Base-by-base conservation (phyloP, 176 grass and related monocot species). In the Aegilops bicornis region DNA sequence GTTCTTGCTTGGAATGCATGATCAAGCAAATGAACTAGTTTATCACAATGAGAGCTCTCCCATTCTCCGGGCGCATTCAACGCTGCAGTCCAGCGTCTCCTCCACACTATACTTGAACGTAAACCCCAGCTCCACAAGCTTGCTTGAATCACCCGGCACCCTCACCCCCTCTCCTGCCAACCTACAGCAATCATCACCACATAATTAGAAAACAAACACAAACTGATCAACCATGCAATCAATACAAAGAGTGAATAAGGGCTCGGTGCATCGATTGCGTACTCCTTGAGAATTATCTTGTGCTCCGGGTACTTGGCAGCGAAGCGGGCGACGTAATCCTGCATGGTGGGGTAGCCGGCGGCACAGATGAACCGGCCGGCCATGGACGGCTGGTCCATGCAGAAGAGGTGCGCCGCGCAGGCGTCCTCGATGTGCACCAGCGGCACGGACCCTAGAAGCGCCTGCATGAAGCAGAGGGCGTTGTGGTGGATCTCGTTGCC, bases 361-460 rank as follows among this genome's bases (percentile, higher is more conserved):
- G 78, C 85, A 9, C 91, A 91, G 39, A 96, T 63, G 80, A 93
- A 96, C 6, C 94, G 86, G 40, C 94, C 94, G 4, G 84, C 82
- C 77, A 96, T 91, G 78, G 82, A 62, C 13, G 78, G 19, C 33
- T 35, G 78, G 1, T 96, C 89, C 83, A 91, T 91, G 82, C 92
- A 92, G 74, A 97, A 97, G 16, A 79, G 20, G 72, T 94, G 92
- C 2, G 92, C 94, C 62, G 92, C 86, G 42, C 88, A 92, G 62
- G 83, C 60, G 74, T 97, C 94, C 0, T 94, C 94, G 10, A 97
- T 31, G 81, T 94, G 89, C 64, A 56, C 84, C 54, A 94, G 22
- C 5, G 92, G 92, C 87, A 92, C 69, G 63, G 83, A 94, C 8
- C 89, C 83, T 9, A 94, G 29, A 47, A 97, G 42, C 17, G 89